Base-by-base conservation (phyloP, 2,329 filamentous ascomycete genomes). In the Phyllosticta citribraziliensis region DNA sequence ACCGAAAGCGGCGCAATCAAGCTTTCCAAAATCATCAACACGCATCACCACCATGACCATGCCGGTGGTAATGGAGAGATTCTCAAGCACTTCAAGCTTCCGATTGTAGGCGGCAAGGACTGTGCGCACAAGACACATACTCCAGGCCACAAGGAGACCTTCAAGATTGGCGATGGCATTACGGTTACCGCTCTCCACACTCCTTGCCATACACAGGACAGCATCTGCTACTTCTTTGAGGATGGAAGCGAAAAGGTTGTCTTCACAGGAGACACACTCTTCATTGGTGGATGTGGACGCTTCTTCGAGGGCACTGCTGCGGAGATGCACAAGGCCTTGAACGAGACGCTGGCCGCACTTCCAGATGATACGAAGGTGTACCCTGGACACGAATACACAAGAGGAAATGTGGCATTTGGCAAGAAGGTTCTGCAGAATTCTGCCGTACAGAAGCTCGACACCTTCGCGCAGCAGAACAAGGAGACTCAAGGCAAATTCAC, bases 371-470 rank as follows among this genome's bases (percentile, higher is more conserved):
- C 94, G 0, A 88, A 88, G 65, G 90, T 99, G 65, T 99, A 90
- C 72, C 92, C 93, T 19, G 94, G 94, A 3, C 94, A 99, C 70
- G 94, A 97, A 74, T 99, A 99, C 77, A 99, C 94, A n/a, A 96
- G 94, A 75, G 83, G 88, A 57, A 99, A 99, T 70, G 91, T 94
- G 69, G 91, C 91, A 72, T 99, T 99, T 71, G 87, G 85, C 55
- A 77, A 88, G 63, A 88, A 87, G 2, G 88, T 97, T 17, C 78
- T 88, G 61, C 85, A 89, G 69, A 88, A 83, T 52, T 86, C 89
- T 56, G 84, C 72, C 0, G 69, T 97, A 64, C 86, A 88, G 79
- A 88, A 86, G 67, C 80, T 99, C 33, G 80, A 89, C 66, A 80
- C 82, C 0, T 97, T 91, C 72, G 88, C 90, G 1, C 84, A 89